Conservation (phyloP, 352 stramenopile species). For the Blastocystis sp. region DNA sequence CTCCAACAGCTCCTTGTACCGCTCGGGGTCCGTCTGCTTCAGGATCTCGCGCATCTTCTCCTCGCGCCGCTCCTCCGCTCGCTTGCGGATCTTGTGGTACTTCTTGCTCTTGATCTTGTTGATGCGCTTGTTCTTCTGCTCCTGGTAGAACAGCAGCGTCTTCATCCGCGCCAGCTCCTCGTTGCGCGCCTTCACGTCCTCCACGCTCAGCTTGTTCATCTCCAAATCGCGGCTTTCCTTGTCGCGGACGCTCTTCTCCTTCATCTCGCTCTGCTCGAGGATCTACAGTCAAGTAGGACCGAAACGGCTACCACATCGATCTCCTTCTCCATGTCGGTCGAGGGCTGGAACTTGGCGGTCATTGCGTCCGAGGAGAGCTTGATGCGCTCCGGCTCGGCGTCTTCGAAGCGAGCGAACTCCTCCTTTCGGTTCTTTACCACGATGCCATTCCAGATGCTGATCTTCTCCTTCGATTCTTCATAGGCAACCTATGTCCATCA, state of each 20-base stretch:
- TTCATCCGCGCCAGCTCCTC: constrained; percentile 90
- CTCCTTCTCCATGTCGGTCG: constrained; percentile 59
- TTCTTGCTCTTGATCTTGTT: constrained; percentile 99
- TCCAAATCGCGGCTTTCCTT: constrained; percentile 48
- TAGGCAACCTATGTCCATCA: constrained; percentile 32
- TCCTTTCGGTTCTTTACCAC: constrained; percentile 52
- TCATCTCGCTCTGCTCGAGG: constrained; percentile 65
- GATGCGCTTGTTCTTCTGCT: constrained; percentile 92
- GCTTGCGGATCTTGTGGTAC: constrained; percentile 94
- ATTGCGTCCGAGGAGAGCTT: neutral
- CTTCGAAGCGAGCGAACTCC: constrained; percentile 16
- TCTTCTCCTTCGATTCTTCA: constrained; percentile 25
- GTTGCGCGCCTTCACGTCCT: constrained; percentile 76
- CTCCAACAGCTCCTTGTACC: constrained; percentile 76
- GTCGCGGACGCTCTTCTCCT: constrained; percentile 38
- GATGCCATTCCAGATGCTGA: constrained; percentile 64
- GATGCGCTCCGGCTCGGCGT: neutral
- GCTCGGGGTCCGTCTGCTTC: constrained; percentile 73
- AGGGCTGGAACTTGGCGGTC: constrained; percentile 38
- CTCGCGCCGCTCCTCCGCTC: constrained; percentile 82
- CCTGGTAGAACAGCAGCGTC: constrained; percentile 94
- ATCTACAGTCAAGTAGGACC: neutral
- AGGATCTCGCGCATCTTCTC: constrained; percentile 79
- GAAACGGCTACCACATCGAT: constrained; percentile 44
- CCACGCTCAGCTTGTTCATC: constrained; percentile 52